Evolutionary conservation across 306 rosid genomes (phyloP), one percentile per base, ranked within the genome.

Genomic region (Cajanus cajan): DNA sequence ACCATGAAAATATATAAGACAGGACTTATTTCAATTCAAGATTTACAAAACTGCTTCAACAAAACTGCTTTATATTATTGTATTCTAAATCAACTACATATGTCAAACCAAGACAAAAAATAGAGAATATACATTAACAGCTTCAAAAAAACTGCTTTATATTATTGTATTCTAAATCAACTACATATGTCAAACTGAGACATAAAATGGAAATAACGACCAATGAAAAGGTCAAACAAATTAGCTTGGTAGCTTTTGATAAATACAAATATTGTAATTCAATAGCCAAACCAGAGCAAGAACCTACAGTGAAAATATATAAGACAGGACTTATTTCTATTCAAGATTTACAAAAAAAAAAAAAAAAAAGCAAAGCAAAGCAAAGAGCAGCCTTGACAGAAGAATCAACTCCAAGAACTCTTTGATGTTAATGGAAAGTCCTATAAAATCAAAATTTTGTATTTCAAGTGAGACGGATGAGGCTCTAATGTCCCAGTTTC

Each of bases 401-500:
- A 65, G 37, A 69, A 64, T 43, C 33, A 57, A 77, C 45, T 13
- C 68, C 36, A 65, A 45, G 22, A 47, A 55, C 77, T 55, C 51
- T 71, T 16, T 24, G 5, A 33, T 39, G n/a, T 50, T 61, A 77
- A 39, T 18, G 45, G 28, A 36, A 78, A 68, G 61, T 59, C 54
- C 77, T 7, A 65, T 15, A 74, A 54, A 82, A 86, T 71, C 22
- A 63, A 70, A 74, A 61, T 63, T 39, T 6, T 19, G 18, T 2
- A 64, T 76, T 63, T 51, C 33, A 79, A 52, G 54, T 16, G 55
- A 16, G 55, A 16, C 9, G 57, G 41, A 37, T 16, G 55, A 13
- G 48, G 13, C 74, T 21, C 76, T 52, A 33, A 54, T 48, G 71
- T 73, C 75, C 62, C 70, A 76, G 59, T 75, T 79, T 45, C 72